Conservation (phyloP, 495 filamentous ascomycete genomes). For the Penicillium parvum region DNA sequence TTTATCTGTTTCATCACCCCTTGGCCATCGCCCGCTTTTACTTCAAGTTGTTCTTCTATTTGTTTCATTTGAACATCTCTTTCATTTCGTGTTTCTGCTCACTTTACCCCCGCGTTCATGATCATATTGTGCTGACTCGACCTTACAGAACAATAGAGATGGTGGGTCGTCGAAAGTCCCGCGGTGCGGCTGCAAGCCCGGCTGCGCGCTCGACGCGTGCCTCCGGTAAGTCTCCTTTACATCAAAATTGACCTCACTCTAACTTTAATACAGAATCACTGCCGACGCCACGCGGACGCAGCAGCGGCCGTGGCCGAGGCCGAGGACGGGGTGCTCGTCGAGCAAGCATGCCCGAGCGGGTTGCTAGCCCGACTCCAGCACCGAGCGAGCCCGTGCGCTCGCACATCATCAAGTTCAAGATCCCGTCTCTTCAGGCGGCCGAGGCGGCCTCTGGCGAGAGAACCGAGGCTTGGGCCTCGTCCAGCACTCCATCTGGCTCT, state of each 20-base stretch:
- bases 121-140: no score
- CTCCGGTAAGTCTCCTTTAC: no score
- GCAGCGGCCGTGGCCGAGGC: slow-evolving; percentile 13
- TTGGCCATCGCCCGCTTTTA: no score
- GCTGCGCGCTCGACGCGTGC: no score
- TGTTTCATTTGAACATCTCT: no score
- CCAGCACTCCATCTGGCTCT: slow-evolving; percentile 13
- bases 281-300: not conserved
- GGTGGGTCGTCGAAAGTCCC: no score
- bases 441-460: not conserved
- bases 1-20: no score
- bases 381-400: slow-evolving; percentile 9
- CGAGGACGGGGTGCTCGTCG: slow-evolving; percentile 20
- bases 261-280: not conserved
- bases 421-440: slow-evolving; percentile 11
- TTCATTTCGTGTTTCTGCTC: no score
- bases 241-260: not conserved
- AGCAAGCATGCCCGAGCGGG: slow-evolving; percentile 3
- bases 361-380: not conserved
- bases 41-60: no score
- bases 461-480: not conserved
- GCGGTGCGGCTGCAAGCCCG: no score
- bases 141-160: no score
- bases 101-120: no score
- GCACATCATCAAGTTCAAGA: slow-evolving; percentile 17